Evolutionary conservation across 108 stramenopile species (phyloP), one percentile per base, ranked within the genome.

Genomic region (Nitzschia putrida): DNA sequence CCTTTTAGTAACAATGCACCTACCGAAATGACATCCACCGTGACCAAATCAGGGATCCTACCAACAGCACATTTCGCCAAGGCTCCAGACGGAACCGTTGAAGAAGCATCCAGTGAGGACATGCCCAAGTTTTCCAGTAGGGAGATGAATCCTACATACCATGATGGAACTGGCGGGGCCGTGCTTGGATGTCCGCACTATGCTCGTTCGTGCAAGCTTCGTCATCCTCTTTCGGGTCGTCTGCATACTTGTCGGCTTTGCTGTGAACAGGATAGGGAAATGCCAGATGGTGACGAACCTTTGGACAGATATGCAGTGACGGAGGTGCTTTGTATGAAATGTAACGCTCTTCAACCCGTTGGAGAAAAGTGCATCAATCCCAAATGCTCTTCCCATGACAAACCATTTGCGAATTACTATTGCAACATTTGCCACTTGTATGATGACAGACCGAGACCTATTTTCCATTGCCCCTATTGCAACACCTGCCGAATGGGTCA

Each of bases 391-490:
- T 83, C 85, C 23, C 56, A 74, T n/a, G 84, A 83, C 34, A 83
- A 73, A 34, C 53, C 85, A 5, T 94, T 88, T 73, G 83, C 90
- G 13, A 86, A 85, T 55, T 97, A 96, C 73, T 82, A 75, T 57
- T 97, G 97, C 69, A 76, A 72, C 26, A 92, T 96, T 53, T 97
- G 97, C 61, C 88, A 95, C 66, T 85, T 97, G 20, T 95, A 86
- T 51, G 97, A 97, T 57, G 89, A 90, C 65, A 71, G 81, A 0
- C 76, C 87, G 41, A 78, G 86, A 45, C 56, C 79, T 11, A 88
- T 94, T 12, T 98, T 95, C 66, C 97, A 98, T 71, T 98, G 97
- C 71, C 97, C 95, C 5, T 98, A 81, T 41, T 97, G 97, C 81
- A 97, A 98, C 66, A 90, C 94, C 0, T 98, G 97, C 64, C 80